Conservation (phyloP, 2,329 filamentous ascomycete species). For the Tolypocladium cylindrosporum region DNA sequence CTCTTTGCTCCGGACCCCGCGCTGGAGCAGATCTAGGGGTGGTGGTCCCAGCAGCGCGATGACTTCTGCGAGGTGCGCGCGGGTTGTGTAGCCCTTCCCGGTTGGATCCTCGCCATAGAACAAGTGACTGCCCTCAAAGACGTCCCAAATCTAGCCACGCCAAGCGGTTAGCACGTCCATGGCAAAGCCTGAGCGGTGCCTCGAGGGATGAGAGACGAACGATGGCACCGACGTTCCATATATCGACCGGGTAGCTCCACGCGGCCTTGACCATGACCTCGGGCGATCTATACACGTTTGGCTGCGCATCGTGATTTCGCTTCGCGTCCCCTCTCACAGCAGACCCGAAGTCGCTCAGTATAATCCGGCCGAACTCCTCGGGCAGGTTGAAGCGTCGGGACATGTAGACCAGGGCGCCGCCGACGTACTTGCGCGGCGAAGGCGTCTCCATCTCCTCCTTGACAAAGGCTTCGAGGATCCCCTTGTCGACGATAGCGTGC, state of each 20-base stretch:
- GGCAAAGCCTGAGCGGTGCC: too few relatives aligned
- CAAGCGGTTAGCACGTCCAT: not conserved
- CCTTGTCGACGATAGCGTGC: slow-evolving; percentile 6
- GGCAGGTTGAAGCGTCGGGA: slow-evolving; percentile 28
- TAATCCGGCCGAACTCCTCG: slow-evolving; percentile 17
- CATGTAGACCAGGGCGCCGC: too few relatives aligned
- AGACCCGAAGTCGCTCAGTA: slow-evolving; percentile 41
- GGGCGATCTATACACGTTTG: slow-evolving; percentile 28
- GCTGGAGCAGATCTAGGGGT: slow-evolving; percentile 21
- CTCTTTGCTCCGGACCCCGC: slow-evolving; percentile 18
- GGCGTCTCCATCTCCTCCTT: not conserved
- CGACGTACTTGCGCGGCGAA: not conserved
- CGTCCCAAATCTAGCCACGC: slow-evolving; percentile 32
- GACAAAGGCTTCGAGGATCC: slow-evolving; percentile 1
- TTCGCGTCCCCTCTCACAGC: slow-evolving; percentile 24
- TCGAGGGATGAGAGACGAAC: slow-evolving; percentile 14
- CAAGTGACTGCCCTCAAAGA: slow-evolving; percentile 34
- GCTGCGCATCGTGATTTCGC: slow-evolving; percentile 25
- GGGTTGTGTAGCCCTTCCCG: slow-evolving; percentile 26
- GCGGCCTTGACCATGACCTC: slow-evolving; percentile 35
- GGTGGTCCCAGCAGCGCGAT: slow-evolving; percentile 33
- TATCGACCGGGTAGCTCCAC: slow-evolving; percentile 37
- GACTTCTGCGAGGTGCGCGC: slow-evolving; percentile 38
- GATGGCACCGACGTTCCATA: slow-evolving; percentile 43
- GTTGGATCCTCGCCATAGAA: slow-evolving; percentile 31